These are phyloP conservation scores for Penicillium sp. DNA, from an alignment of 2,329 filamentous ascomycete genomes.

Conservation along the genomic window DNA sequence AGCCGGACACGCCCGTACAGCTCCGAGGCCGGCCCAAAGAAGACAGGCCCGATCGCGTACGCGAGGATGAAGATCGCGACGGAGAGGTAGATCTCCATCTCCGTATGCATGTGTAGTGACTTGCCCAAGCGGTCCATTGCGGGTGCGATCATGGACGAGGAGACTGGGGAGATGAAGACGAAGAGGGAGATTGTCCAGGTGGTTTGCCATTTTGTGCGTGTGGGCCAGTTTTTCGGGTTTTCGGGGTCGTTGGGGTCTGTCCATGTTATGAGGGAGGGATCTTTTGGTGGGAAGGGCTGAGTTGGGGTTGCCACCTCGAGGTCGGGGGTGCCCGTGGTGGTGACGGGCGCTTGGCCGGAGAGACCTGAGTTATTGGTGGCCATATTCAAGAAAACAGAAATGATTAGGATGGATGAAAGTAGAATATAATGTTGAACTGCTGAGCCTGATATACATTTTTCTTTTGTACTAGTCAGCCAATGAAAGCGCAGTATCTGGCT, in stretches of 20 bases:
- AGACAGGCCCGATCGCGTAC: slow-evolving; percentile 45
- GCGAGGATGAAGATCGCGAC: slow-evolving; percentile 62
- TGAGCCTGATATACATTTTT: not conserved
- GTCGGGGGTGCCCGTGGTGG: not conserved
- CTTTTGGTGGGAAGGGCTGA: not conserved
- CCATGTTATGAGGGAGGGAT: slow-evolving; percentile 4
- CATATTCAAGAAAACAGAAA: no score
- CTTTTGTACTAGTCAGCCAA: not conserved
- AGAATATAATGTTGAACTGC: not conserved
- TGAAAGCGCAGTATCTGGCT: not conserved
- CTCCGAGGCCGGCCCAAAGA: slow-evolving; percentile 24
- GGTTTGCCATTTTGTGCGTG: slow-evolving; percentile 60
- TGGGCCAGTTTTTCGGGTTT: slow-evolving; percentile 59
- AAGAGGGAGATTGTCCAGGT: slow-evolving; percentile 61
- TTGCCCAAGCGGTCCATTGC: slow-evolving; percentile 55
- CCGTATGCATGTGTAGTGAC: slow-evolving; percentile 57
- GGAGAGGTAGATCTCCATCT: slow-evolving; percentile 50
- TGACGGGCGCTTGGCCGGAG: not conserved
- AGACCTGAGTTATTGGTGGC: no score
- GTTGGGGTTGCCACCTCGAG: not conserved
- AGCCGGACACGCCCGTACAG: slow-evolving; percentile 21
- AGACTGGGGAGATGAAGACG: slow-evolving; percentile 66
- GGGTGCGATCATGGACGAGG: slow-evolving; percentile 63
- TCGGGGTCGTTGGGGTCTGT: slow-evolving; percentile 49
- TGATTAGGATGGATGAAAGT: not conserved